Base-by-base conservation (phyloP, 2,329 filamentous ascomycete species). In the Xylaria sp. region DNA sequence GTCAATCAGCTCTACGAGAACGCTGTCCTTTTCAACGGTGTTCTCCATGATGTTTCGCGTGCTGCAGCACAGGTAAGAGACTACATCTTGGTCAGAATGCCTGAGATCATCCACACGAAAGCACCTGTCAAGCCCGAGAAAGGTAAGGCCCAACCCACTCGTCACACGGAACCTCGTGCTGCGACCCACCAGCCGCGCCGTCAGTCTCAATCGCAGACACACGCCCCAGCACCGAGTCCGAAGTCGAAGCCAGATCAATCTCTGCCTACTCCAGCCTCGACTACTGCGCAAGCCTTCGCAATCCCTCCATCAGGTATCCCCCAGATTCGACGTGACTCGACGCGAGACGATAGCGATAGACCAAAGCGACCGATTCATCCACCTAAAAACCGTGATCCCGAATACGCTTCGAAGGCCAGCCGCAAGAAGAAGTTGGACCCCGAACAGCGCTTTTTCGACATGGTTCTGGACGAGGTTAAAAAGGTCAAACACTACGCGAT, bases 321-420 rank as follows among this genome's bases (percentile, higher is more conserved):
- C 9, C 86, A 94, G 48, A 96, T 96, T 72, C 91, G 96, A 63
- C 92, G 95, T 23, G 94, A 97, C 76, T 97, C 93, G 1, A 91
- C 90, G 6, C 91, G 91, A 67, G 87, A 88, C 4, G 93, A 94
- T 73, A 92, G 91, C 66, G 88, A 90, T 72, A 89, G 96, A 61
- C 94, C 95, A 12, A 98, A 98, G 85, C 91, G 96, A 63, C 94
- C 95, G 15, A 97, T 98, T 65, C 94, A 97, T 76, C 92, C 94
- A 9, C 94, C 96, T 0, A 94, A 95, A 77, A 90, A 91, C 70
- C 94, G 95, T 73, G 96, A 98, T 78, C 86, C 98, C n/a, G 92
- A 94, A 8, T 98, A 98, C 78, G 88, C 91, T 20, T 87, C 88
- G 20, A 90, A 91, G 72, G 81, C 81, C 18, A 93, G 94, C 78